Evolutionary conservation across 441 rosid genomes (phyloP).

Genomic region (Geranium incanum): DNA sequence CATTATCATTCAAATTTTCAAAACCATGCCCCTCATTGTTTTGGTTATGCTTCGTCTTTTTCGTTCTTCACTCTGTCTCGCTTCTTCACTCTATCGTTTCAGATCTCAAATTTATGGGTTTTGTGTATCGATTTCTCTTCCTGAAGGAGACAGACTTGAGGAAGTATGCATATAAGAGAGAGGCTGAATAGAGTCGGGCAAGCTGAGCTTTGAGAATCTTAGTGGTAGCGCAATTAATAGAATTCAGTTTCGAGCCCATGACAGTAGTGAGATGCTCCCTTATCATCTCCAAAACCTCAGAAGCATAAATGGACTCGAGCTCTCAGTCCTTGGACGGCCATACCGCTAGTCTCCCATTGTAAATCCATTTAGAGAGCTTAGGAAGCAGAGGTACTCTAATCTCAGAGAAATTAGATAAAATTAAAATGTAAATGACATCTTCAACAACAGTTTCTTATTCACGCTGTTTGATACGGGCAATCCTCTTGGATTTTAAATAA

Average conservation of each 20-base stretch:
- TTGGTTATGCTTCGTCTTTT: too few species aligned
- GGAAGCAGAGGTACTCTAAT: conserved; percentile 75
- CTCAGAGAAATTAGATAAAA: conserved; percentile 73
- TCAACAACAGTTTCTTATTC: conserved; percentile 62
- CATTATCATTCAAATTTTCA: too few species aligned
- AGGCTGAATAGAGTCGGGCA: conserved; percentile 48
- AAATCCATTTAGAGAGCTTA: conserved; percentile 68
- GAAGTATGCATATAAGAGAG: conserved; percentile 78
- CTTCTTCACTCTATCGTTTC: too few species aligned
- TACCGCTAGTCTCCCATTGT: conserved; percentile 72
- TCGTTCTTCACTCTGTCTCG: too few species aligned
- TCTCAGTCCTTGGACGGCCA: conserved; percentile 84
- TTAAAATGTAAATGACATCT: conserved; percentile 78
- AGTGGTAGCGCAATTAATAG: conserved; percentile 71
- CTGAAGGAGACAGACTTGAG: conserved; percentile 71
- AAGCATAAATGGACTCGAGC: conserved; percentile 64
- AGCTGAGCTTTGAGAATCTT: conserved; percentile 46
- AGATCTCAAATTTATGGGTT: too few species aligned
- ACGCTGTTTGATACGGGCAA: conserved; percentile 54
- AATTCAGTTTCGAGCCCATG: conserved; percentile 62
- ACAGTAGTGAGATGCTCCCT: conserved; percentile 65
- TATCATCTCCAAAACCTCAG: conserved; percentile 58
- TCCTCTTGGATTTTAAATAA: conserved; percentile 50
- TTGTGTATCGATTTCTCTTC: neutral
- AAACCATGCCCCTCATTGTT: too few species aligned